Evolutionary conservation across 2,329 filamentous ascomycete genomes (phyloP), one percentile per base, ranked within the genome.

Genomic region (Fusarium lateritium): DNA sequence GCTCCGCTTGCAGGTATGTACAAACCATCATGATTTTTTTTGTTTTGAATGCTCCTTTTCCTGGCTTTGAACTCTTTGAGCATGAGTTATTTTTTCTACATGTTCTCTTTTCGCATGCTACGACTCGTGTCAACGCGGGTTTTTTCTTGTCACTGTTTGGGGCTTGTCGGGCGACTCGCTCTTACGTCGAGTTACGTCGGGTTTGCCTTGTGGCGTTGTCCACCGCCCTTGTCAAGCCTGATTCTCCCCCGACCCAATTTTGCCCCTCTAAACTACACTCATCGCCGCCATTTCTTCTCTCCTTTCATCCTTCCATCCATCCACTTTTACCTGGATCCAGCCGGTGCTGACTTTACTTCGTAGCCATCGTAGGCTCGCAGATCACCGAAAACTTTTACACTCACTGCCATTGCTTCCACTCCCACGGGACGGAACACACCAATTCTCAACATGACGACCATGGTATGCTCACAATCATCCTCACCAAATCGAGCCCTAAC

Each of bases 401-500:
- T 46, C 34, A 36, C 21, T 56, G 34, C 31, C 28, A 42, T 45
- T 58, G 67, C 56, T 72, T 71, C 51, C 57, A 64, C 73, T 67
- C 65, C 46, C 15, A 43, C 58, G 52, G 69, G 67, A 74, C 63
- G 70, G 66, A 71, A 67, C 59, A 68, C 40, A 38, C 43, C 59
- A 65, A 64, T 67, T 54, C 70, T 67, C 73, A 82, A 75, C 39
- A 86, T 85, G 84, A 85, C 84, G 65, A 86, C 84, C 63, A 85
- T 85, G 84, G 84, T 85, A 82, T 65, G 83, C 73, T 45, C 5
- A 26, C 11, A 36, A 19, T 28, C 45, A 36, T 13, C 45, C 24
- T 14, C 19, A 19, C 22, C 42, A 15, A 47, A 7, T 22, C 33
- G 38, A 44, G 49, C 36, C 28, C 26, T 19, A 39, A 45, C 17